Percentiles rank a stretch among this genome's conserved stretches.
Evolutionary conservation across 1,284 basidiomycete species (phyloP).

Genomic region (Irpex sp.): DNA sequence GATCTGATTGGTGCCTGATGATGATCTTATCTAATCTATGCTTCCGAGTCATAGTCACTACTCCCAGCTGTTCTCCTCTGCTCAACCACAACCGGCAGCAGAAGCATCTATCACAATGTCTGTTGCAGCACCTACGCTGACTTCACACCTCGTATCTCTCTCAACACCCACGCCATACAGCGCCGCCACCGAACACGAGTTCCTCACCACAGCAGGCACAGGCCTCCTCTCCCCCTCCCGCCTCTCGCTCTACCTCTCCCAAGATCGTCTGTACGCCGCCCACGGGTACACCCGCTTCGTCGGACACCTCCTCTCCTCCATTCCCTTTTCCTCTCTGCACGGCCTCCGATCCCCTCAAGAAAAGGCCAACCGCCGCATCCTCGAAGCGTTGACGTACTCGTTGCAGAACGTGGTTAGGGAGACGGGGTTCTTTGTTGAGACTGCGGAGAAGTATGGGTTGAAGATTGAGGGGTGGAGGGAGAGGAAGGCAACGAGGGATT

Average conservation of each 20-base stretch:
- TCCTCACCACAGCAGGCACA: slow-evolving; percentile 50
- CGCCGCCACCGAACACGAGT: slow-evolving; percentile 50
- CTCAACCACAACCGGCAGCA: no score
- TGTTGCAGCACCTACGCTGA: slow-evolving; percentile 15
- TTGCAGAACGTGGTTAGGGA: slow-evolving; percentile 59
- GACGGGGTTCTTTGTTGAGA: slow-evolving; percentile 57
- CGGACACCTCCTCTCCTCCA: slow-evolving; percentile 48
- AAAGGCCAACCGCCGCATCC: slow-evolving; percentile 38
- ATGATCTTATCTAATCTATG: no score
- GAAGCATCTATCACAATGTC: neutral
- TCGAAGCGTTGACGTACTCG: slow-evolving; percentile 46
- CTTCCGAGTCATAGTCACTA: no score
- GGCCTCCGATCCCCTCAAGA: slow-evolving; percentile 31
- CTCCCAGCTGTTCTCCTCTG: no score
- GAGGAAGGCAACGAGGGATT: slow-evolving; percentile 60
- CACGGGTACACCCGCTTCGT: slow-evolving; percentile 65
- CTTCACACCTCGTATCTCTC: slow-evolving; percentile 32
- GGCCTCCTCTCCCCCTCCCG: slow-evolving; percentile 41
- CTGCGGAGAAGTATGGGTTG: slow-evolving; percentile 42
- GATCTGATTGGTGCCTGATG: no score
- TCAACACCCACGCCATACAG: slow-evolving; percentile 35
- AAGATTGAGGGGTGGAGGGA: slow-evolving; percentile 47
- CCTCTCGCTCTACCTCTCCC: slow-evolving; percentile 58
- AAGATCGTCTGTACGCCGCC: slow-evolving; percentile 69
- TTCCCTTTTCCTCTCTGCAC: slow-evolving; percentile 42